Evolutionary conservation across 1,139 yeast genomes (phyloP), one percentile per base, ranked within the genome.

Genomic region (Meyerozyma sp.): DNA sequence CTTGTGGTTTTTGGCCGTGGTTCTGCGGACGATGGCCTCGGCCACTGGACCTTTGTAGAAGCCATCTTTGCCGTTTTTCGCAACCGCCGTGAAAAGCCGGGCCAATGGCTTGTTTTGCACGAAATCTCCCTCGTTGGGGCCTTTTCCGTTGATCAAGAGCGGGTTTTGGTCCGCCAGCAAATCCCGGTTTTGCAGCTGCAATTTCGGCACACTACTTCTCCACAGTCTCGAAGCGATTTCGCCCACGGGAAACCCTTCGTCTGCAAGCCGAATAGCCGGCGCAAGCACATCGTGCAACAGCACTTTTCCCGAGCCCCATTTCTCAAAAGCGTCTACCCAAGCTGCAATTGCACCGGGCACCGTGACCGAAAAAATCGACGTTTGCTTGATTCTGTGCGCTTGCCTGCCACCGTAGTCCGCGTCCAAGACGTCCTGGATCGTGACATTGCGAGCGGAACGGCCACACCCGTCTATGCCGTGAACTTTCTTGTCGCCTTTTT

Each of bases 261-360:
- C 81, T 8, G 93, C 89, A 50, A 86, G 65, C 7, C 79, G 79
- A 44, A 84, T 81, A 0, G 93, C 91, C 1, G 95, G 93, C 44
- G 72, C 72, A 35, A 85, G 65, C 29, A 84, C 70, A 46, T 85
- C 82, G 4, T 59, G 75, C 54, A 86, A 63, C 0, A 79, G 54
- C 13, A 86, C 79, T 9, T 77, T 79, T 1, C 86, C 84, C 34
- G 86, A 80, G 1, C 95, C 95, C 89, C 91, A 86, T 47, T 64
- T 64, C 36, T 76, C 79, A 40, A 75, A 64, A 1, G 88, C 78
- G 59, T 86, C 93, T 40, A 72, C 59, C 93, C 93, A 85, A 1
- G 86, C 91, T 7, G 87, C 86, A 40, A 84, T 75, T 2, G 88
- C 84, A 5, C 94, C 94, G 0, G 93, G 93, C 14, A 84, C 88